phyloP scores from a whole-genome alignment of 164 flowering plant genomes.

The Tetracentron sinense region DNA sequence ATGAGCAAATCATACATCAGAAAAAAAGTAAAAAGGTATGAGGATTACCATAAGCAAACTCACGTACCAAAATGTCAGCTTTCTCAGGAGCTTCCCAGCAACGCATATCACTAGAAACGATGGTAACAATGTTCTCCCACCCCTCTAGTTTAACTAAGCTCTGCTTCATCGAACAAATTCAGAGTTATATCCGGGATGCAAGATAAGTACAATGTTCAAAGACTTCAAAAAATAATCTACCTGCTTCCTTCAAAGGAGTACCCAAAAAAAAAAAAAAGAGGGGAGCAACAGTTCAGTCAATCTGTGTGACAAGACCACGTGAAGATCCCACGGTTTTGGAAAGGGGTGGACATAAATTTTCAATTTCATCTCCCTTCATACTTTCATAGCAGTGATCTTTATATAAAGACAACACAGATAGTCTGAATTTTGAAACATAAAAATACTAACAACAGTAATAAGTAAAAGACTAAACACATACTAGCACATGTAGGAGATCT shows the following conservation, averaged over 20 bases:
- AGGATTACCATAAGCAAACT: not conserved
- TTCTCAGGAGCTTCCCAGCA: conserved; percentile 93
- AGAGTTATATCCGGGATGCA: not conserved
- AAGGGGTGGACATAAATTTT: too few species aligned
- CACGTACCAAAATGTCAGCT: conserved; percentile 87
- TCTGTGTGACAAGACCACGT: too few species aligned
- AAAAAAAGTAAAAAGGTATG: not conserved
- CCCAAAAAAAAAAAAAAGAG: not conserved
- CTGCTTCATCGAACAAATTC: conserved; percentile 34
- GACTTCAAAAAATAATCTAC: too few species aligned
- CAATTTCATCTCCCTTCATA: too few species aligned
- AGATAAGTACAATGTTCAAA: not conserved
- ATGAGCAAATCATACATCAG: not conserved
- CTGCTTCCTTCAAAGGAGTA: not conserved
- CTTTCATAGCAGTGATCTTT: too few species aligned
- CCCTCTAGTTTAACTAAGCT: conserved; percentile 92
- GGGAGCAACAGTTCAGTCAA: not conserved
- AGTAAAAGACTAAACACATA: too few species aligned
- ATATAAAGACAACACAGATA: too few species aligned
- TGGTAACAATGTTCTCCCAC: conserved; percentile 77
- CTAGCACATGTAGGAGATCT: too few species aligned
- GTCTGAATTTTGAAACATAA: too few species aligned
- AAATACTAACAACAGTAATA: too few species aligned
- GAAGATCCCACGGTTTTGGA: too few species aligned
- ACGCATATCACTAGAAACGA: conserved; percentile 96